phyloP scores from a whole-genome alignment of 176 grass and related monocot species.

The Juncus effusus region DNA sequence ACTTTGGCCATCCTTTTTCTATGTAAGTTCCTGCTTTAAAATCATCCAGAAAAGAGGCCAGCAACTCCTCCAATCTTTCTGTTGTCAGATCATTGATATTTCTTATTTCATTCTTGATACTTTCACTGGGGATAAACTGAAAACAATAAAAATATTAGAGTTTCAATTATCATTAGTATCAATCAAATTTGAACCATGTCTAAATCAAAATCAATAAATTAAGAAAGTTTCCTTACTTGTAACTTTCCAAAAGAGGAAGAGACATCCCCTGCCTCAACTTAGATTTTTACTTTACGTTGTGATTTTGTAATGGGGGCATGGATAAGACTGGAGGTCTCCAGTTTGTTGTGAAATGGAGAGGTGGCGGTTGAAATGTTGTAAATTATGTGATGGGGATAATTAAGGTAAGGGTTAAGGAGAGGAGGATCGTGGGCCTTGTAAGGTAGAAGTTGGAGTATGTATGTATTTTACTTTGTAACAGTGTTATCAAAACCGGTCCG shows the following conservation, averaged over 20 bases:
- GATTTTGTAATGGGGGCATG: too few relatives aligned
- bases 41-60: constrained; percentile 46
- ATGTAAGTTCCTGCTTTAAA: constrained; percentile 49
- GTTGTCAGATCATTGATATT: constrained; percentile 42
- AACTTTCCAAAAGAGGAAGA: constrained; percentile 39
- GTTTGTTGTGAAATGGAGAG: too few relatives aligned
- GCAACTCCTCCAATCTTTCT: constrained; percentile 38
- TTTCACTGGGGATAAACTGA: constrained; percentile 46
- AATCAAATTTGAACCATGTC: constrained; percentile 1
- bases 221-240: constrained; percentile 23
- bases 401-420: too few relatives aligned
- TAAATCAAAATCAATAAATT: background rate
- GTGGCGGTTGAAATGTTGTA: too few relatives aligned
- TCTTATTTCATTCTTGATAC: constrained; percentile 37
- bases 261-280: constrained; percentile 46
- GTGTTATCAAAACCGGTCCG: too few relatives aligned
- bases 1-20: constrained; percentile 42
- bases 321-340: constrained; percentile 45
- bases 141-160: background rate
- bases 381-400: too few relatives aligned
- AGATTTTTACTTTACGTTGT: too few relatives aligned
- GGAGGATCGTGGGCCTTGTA: too few relatives aligned
- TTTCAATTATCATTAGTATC: background rate
- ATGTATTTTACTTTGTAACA: too few relatives aligned
- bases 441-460: too few relatives aligned